Evolutionary conservation across 805 yeast genomes (phyloP), one percentile per base, ranked within the genome.

Genomic region (Ogataea angusta): DNA sequence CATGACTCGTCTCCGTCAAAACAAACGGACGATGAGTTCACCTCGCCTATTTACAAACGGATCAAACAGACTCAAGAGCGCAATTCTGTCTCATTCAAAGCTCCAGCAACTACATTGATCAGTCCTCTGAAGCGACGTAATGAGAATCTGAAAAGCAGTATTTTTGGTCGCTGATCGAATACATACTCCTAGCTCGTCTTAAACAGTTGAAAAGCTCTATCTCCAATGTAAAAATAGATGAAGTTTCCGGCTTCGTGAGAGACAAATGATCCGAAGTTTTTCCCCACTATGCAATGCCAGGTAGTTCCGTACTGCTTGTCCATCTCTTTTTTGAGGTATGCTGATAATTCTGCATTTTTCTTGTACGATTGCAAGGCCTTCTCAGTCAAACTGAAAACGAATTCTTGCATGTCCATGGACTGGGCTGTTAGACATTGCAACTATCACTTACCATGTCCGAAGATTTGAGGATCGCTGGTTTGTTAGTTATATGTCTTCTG

Each of bases 221-320:
- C 76, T 25, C 80, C 90, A 49, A 82, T 69, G 64, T 83, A 85
- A 54, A 79, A 82, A 55, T 85, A 85, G 10, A 79, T 67, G 54
- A 85, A 85, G 52, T 69, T 71, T 1, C 89, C 90, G 49, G 78
- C 78, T 60, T 84, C 68, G 56, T 85, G 93, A 10, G 90, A 81
- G 14, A 85, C 88, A 57, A 80, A 83, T 35, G 84, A 75, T 3
- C 93, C 91, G 62, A 85, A 85, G 52, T 80, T 80, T 59, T 77
- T 81, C 9, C 93, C 95, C 38, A 83, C 89, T 36, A 85, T 73
- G 2, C 82, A 86, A 58, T 85, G 91, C 95, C 93, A 85, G 28
- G 86, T 76, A 21, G 79, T 73, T 0, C 90, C 91, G 44, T 70
- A 75, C 33, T 69, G 60, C 34, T 72, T 70, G 57, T 85, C 93